Evolutionary conservation across 1,284 basidiomycete species (phyloP), one percentile per base, ranked within the genome.

Genomic region (Stygiomarasmius scandens): DNA sequence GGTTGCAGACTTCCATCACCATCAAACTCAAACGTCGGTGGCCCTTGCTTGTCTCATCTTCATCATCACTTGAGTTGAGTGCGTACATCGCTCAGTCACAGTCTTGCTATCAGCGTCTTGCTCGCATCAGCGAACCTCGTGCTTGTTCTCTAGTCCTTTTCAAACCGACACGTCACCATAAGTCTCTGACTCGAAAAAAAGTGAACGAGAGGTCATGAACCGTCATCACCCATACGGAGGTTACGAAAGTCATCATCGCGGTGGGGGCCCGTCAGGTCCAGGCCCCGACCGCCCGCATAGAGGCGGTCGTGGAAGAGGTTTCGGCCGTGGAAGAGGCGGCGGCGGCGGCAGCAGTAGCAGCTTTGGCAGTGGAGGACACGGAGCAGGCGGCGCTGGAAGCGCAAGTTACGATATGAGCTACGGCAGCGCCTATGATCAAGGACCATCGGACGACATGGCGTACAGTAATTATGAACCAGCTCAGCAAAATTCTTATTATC

Each of bases 221-320:
- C 67, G 67, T 52, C 92, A 94, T 76, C 91, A 94, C 81, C 80
- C 92, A 24, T 95, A 94, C 74, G 84, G 79, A 63, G 81, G 81
- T 69, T 92, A 87, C 82, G 90, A 93, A 61, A 79, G 76, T 62
- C 38, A 41, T 41, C 74, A 81, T 61, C 82, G 89, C 68, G 89
- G 87, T 58, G 87, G 84, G 52, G 78, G 82, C 61, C 81, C 83
- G 27, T 75, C 79, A 63, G 84, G 82, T 63, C 81, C 83, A 61
- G 87, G 88, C 59, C 86, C 86, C 67, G 89, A 92, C 73, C 84
- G 89, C 77, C 78, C 81, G 63, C 85, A 87, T 56, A 80, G 85
- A 73, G 84, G 86, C 61, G 79, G 81, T 58, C 82, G 87, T 70
- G 86, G 86, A 64, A 83, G 86, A 75, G 85, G 85, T 49, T 80